Base-by-base conservation (phyloP, 2,329 filamentous ascomycete genomes). In the Apiospora pterosperma region DNA sequence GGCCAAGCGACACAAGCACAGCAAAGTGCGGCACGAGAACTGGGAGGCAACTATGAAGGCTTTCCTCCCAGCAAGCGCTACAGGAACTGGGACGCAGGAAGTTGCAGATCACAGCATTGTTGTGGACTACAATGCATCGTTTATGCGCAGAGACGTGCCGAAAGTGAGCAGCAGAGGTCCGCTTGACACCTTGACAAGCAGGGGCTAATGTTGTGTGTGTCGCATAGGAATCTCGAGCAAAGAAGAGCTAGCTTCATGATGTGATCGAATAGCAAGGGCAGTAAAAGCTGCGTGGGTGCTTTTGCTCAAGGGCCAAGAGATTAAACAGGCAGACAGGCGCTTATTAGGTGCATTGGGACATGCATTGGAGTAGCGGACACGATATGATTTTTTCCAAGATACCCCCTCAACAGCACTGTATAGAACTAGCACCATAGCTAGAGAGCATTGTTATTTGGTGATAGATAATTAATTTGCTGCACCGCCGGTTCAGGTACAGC, bases 21-120 rank as follows among this genome's bases (percentile, higher is more conserved):
- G 83, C 55, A 85, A 84, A 69, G 79, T 85, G 66, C 80, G 87
- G 19, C 86, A 89, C 69, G 77, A 84, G 7, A 76, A 88, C 5
- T 90, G 88, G 87, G 87, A 90, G 74, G 74, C 78, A 14, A 83
- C 85, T 1, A 89, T 90, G 86, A 81, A 82, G 61, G 81, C 84
- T 44, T 79, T 89, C 55, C 80, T 88, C 65, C 76, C 79, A 59
- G 74, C 76, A 52, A 66, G 66, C 65, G 67, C 71, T 66, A 67
- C 75, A 67, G 66, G 71, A 36, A 75, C 75, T 16, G 78, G 78
- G 34, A 74, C 79, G 48, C 74, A 79, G 21, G 85, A 88, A 68
- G 85, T 85, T 69, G 85, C 86, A 2, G 87, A 90, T 65, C 82
- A 87, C 69, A 89, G 86, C 71, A 88, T 88, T 79, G 86, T 90